Conservation (phyloP, 176 grass and related monocot species). For the Bonia amplexicaulis region DNA sequence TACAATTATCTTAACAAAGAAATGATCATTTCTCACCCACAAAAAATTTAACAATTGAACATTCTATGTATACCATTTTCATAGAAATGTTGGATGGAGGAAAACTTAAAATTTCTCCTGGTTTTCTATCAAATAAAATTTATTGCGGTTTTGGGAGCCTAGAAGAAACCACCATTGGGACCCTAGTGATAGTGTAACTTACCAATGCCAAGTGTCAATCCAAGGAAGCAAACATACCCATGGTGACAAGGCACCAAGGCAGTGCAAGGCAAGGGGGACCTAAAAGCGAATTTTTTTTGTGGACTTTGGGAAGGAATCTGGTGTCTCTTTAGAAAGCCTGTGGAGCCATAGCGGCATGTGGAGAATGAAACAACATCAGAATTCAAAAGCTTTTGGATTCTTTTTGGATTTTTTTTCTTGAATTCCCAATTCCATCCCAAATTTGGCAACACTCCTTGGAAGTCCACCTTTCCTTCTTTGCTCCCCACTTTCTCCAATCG, state of each 20-base stretch:
- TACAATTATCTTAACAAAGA: not conserved
- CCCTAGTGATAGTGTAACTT: not conserved
- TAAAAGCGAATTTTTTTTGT: slow-evolving; percentile 3
- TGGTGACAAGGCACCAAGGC: slow-evolving; percentile 58
- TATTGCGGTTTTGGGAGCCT: not conserved
- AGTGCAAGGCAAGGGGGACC: not conserved
- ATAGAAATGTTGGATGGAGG: not conserved
- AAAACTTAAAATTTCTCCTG: not conserved
- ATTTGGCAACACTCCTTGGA: too few relatives aligned
- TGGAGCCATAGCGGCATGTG: slow-evolving; percentile 38
- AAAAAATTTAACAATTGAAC: not conserved
- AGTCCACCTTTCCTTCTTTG: too few relatives aligned
- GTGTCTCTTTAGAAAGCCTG: slow-evolving; percentile 47
- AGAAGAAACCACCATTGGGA: not conserved
- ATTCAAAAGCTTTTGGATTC: too few relatives aligned
- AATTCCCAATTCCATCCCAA: too few relatives aligned
- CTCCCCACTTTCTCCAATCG: too few relatives aligned
- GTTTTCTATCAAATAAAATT: not conserved
- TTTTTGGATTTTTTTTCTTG: too few relatives aligned
- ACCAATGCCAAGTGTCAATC: slow-evolving; percentile 53
- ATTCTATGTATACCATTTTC: not conserved
- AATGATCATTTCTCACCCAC: not conserved
- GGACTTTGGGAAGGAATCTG: slow-evolving; percentile 69
- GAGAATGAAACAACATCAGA: slow-evolving; percentile 2
- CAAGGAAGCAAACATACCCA: slow-evolving; percentile 82